phyloP scores from a whole-genome alignment of 768 basidiomycete genomes.

The Lactifluus subvellereus region DNA sequence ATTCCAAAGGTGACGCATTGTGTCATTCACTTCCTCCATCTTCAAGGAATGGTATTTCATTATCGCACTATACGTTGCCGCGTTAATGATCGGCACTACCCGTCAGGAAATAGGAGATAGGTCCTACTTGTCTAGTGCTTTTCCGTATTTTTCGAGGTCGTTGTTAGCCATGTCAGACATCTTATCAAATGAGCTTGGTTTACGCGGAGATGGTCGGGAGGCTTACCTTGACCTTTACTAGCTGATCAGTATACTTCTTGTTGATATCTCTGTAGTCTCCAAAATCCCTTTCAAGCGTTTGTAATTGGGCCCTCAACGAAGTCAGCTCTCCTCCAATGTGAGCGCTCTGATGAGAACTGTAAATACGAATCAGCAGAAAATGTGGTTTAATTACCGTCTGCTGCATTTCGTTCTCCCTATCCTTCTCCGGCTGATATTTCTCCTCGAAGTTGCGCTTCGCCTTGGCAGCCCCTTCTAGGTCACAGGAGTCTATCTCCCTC shows the following conservation, averaged over 20 bases:
- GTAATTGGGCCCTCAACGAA: conserved; percentile 61
- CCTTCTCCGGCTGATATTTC: conserved; percentile 65
- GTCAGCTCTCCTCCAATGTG: conserved; percentile 79
- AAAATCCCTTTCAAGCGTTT: conserved; percentile 61
- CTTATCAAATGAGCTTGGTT: conserved; percentile 36
- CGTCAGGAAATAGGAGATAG: neutral
- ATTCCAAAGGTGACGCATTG: conserved; percentile 95
- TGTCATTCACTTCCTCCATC: conserved; percentile 99
- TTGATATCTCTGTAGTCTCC: conserved; percentile 84
- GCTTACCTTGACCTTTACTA: conserved; percentile 88
- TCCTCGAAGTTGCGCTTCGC: conserved; percentile 81
- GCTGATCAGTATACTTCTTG: conserved; percentile 81
- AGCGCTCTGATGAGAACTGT: conserved; percentile 48
- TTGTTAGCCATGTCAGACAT: conserved; percentile 97
- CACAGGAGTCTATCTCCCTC: conserved; percentile 63
- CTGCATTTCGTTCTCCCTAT: conserved; percentile 66
- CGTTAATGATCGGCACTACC: neutral
- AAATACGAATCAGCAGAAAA: conserved; percentile 5
- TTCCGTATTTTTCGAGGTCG: conserved; percentile 95
- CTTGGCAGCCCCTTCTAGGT: conserved; percentile 82
- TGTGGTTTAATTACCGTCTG: conserved; percentile 45
- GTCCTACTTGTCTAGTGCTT: conserved; percentile 90
- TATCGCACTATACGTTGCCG: conserved; percentile 64
- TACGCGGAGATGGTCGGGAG: neutral
- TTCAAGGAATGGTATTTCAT: conserved; percentile 97